Conservation (phyloP, 129 eudicot species). For the Deinandra increscens region DNA sequence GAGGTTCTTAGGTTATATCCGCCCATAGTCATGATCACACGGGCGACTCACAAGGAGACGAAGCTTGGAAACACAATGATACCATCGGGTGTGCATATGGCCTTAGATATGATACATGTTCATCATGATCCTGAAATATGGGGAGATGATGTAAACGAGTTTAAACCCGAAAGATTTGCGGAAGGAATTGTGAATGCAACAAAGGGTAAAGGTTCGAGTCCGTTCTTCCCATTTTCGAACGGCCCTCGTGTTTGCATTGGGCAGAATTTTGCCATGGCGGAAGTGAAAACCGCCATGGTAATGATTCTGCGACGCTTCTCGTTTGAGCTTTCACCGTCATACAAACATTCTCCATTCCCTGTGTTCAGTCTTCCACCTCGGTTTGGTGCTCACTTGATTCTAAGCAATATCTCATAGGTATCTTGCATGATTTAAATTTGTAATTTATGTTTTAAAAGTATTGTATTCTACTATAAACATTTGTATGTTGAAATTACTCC, state of each 20-base stretch:
- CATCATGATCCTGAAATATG: slow-evolving; percentile 52
- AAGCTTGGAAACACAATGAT: slow-evolving; percentile 46
- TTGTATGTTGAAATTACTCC: too few relatives aligned
- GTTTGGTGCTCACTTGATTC: slow-evolving; percentile 50
- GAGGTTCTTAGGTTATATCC: slow-evolving; percentile 68
- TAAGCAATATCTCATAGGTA: slow-evolving; percentile 30
- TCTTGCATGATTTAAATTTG: not conserved
- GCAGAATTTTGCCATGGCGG: slow-evolving; percentile 55
- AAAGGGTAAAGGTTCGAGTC: slow-evolving; percentile 23
- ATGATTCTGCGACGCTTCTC: slow-evolving; percentile 50
- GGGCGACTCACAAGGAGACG: slow-evolving; percentile 40
- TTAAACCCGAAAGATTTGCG: slow-evolving; percentile 64
- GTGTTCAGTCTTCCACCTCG: slow-evolving; percentile 48
- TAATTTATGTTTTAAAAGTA: too few relatives aligned
- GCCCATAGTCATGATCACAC: slow-evolving; percentile 31
- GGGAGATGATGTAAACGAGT: slow-evolving; percentile 57
- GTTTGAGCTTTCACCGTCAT: slow-evolving; percentile 59
- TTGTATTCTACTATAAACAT: too few relatives aligned
- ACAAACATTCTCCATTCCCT: slow-evolving; percentile 53
- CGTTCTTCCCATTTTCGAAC: slow-evolving; percentile 51
- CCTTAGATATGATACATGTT: slow-evolving; percentile 36
- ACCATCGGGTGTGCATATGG: slow-evolving; percentile 47
- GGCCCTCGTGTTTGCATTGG: slow-evolving; percentile 71
- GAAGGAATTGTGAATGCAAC: slow-evolving; percentile 55
- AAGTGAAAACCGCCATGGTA: slow-evolving; percentile 50